Conservation (phyloP, 2,329 filamentous ascomycete genomes). For the Neofusicoccum parvum region DNA sequence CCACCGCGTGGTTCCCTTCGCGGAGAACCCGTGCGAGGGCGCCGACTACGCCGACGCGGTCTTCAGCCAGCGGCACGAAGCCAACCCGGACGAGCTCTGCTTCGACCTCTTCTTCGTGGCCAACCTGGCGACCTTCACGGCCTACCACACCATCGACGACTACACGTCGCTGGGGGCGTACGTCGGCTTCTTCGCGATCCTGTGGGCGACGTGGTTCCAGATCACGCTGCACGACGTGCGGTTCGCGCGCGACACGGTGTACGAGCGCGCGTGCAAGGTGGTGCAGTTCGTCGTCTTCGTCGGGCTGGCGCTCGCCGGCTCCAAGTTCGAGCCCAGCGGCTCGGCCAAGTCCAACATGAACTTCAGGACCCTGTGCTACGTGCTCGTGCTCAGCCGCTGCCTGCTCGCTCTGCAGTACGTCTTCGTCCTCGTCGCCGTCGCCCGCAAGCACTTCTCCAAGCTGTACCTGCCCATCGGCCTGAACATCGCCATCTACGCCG, state of each 20-base stretch:
- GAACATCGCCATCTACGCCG: constrained; percentile 33
- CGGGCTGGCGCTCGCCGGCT: constrained; percentile 39
- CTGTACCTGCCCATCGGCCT: constrained; percentile 37
- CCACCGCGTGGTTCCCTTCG: constrained; percentile 37
- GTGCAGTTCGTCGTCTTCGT: constrained; percentile 42
- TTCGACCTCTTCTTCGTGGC: constrained; percentile 40
- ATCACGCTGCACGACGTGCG: constrained; percentile 44
- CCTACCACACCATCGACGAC: constrained; percentile 43
- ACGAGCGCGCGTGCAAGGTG: constrained; percentile 41
- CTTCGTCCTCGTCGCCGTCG: constrained; percentile 35
- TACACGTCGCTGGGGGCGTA: constrained; percentile 36
- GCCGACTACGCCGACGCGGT: constrained; percentile 39
- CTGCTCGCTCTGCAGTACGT: constrained; percentile 37
- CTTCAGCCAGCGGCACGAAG: constrained; percentile 42
- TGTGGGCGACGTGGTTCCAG: constrained; percentile 44
- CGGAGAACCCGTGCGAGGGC: constrained; percentile 39
- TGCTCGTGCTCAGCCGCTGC: constrained; percentile 36
- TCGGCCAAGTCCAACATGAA: constrained; percentile 27
- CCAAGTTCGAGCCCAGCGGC: constrained; percentile 35
- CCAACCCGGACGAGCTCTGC: constrained; percentile 42
- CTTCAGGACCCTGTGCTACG: constrained; percentile 39
- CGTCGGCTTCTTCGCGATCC: constrained; percentile 42
- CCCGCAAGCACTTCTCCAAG: constrained; percentile 32
- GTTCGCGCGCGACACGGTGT: constrained; percentile 41
- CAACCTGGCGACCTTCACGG: constrained; percentile 43